phyloP scores from a whole-genome alignment of 306 rosid genomes.

The Inga oerstediana region DNA sequence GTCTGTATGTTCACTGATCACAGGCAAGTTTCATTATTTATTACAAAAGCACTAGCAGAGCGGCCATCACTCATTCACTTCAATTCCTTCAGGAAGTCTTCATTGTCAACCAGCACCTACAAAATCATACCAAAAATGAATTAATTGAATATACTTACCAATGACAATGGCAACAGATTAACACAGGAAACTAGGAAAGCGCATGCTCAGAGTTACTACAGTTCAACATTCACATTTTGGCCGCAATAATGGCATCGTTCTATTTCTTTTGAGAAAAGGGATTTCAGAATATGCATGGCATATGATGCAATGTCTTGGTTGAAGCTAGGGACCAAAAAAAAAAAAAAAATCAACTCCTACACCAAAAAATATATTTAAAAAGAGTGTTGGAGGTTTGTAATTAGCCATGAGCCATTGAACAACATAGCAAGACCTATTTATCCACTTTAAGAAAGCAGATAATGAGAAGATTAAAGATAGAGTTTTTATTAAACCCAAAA shows the following conservation, averaged over 20 bases:
- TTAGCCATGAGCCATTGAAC: background rate
- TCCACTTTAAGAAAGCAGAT: background rate
- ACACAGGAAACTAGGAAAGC: background rate
- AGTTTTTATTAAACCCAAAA: background rate
- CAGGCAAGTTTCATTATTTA: conserved; percentile 39
- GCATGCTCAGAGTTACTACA: conserved; percentile 4
- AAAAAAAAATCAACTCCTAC: background rate
- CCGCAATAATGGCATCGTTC: background rate
- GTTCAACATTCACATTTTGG: background rate
- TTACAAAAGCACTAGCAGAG: conserved; percentile 16
- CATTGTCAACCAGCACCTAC: conserved; percentile 91
- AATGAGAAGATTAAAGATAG: background rate
- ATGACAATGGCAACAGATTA: conserved; percentile 10
- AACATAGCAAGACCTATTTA: background rate
- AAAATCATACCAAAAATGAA: conserved; percentile 21
- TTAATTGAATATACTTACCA: background rate
- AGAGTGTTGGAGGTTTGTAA: background rate
- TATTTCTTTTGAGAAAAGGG: background rate
- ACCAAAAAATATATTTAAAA: background rate
- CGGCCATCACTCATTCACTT: conserved; percentile 40
- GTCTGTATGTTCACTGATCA: background rate
- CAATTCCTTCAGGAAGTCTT: conserved; percentile 81
- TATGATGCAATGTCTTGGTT: background rate
- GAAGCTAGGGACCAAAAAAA: background rate
- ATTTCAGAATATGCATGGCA: background rate